These are phyloP conservation scores for Neonectria ditissima DNA, from an alignment of 2,329 filamentous ascomycete species.

Conservation along the genomic window DNA sequence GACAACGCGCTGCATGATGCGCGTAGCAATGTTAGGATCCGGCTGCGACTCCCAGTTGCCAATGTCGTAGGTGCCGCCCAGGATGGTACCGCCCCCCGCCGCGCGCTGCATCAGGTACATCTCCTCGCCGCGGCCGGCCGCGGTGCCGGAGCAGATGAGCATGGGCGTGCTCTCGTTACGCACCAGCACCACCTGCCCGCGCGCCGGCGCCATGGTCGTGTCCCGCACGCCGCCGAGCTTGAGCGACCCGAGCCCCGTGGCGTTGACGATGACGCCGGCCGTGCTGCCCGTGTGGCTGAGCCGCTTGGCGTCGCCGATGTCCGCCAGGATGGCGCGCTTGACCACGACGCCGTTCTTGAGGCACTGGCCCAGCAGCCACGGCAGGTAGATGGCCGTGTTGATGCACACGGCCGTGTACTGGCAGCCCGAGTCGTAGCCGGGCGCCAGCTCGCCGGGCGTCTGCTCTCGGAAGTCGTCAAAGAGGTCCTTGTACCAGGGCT, in stretches of 20 bases:
- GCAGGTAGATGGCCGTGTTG: conserved; percentile 88
- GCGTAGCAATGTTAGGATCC: conserved; percentile 81
- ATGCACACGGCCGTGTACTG: conserved; percentile 89
- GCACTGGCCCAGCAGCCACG: conserved; percentile 86
- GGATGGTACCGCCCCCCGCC: conserved; percentile 81
- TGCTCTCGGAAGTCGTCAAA: conserved; percentile 78
- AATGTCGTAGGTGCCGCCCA: conserved; percentile 88
- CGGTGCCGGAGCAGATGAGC: conserved; percentile 76
- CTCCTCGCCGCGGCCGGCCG: conserved; percentile 78
- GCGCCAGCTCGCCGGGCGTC: conserved; percentile 66
- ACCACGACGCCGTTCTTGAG: conserved; percentile 77
- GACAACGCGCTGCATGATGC: conserved; percentile 86
- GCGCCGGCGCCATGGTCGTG: conserved; percentile 75
- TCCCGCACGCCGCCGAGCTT: conserved; percentile 87
- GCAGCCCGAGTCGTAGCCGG: conserved; percentile 77
- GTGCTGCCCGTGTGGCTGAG: conserved; percentile 63
- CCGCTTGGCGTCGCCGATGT: conserved; percentile 75
- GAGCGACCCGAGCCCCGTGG: conserved; percentile 81
- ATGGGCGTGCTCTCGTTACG: conserved; percentile 81
- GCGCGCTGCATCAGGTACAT: conserved; percentile 88
- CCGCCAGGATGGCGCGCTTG: conserved; percentile 71
- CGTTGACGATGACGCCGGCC: conserved; percentile 84
- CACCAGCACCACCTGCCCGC: conserved; percentile 87
- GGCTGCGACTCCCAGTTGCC: conserved; percentile 82
- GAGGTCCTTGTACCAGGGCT: conserved; percentile 81